Percentiles rank a stretch among this genome's conserved stretches.
Evolutionary conservation across 768 basidiomycete genomes (phyloP).

Genomic region (Chlorophyllum brunneum): DNA sequence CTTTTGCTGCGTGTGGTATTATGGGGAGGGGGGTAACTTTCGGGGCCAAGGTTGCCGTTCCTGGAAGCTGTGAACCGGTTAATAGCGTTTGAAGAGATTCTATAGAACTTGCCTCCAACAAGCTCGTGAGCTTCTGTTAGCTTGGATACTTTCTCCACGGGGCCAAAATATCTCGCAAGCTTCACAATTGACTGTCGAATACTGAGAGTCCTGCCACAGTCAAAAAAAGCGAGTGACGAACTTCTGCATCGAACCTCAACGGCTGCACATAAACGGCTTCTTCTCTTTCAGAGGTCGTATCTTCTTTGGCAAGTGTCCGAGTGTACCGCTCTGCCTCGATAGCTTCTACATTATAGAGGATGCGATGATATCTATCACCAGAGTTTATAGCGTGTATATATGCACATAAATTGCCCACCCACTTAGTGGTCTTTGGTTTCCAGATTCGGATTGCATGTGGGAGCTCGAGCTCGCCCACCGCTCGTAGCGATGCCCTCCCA

Average conservation of each 20-base stretch:
- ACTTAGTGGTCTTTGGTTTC: conserved; percentile 53
- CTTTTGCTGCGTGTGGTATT: conserved; percentile 44
- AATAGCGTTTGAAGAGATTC: background rate
- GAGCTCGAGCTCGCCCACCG: conserved; percentile 35
- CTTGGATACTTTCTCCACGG: conserved; percentile 51
- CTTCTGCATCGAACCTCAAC: conserved; percentile 57
- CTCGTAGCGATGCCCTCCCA: conserved; percentile 34
- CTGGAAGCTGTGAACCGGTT: background rate
- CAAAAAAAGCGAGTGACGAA: conserved; percentile 21
- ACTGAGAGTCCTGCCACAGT: background rate
- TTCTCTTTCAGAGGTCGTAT: conserved; percentile 17
- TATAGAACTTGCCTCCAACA: background rate
- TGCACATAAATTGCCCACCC: background rate
- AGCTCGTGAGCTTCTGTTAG: conserved; percentile 3
- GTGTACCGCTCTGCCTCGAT: conserved; percentile 34
- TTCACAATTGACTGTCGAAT: conserved; percentile 42
- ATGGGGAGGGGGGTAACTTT: conserved; percentile 48
- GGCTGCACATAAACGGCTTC: conserved; percentile 49
- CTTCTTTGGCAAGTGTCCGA: conserved; percentile 18
- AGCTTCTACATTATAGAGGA: conserved; percentile 58
- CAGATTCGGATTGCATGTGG: conserved; percentile 61
- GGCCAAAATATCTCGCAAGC: conserved; percentile 59
- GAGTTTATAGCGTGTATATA: background rate
- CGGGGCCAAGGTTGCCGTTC: background rate
- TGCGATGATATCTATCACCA: conserved; percentile 31